phyloP scores from a whole-genome alignment of 1,284 basidiomycete species.

The Waitea zeae region DNA sequence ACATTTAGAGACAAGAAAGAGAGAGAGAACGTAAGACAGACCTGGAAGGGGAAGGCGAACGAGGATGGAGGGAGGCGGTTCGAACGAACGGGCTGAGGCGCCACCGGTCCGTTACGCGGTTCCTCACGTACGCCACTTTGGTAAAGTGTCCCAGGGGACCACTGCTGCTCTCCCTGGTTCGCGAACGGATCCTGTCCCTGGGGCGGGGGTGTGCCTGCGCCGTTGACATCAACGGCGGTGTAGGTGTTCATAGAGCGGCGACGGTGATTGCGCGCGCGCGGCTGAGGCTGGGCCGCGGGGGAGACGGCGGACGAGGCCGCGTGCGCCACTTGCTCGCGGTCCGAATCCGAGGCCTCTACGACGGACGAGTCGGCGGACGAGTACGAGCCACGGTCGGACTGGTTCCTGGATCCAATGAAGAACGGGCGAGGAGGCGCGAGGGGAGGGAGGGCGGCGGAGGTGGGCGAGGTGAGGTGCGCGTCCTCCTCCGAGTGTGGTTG shows the following conservation, averaged over 20 bases:
- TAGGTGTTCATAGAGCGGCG: background rate
- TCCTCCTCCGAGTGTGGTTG: too few species aligned
- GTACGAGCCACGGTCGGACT: conserved; percentile 7
- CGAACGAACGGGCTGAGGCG: too few species aligned
- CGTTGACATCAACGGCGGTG: too few species aligned
- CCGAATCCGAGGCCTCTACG: conserved; percentile 13
- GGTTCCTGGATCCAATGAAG: background rate
- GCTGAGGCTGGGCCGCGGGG: too few species aligned
- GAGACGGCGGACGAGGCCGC: conserved; percentile 5
- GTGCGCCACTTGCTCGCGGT: conserved; percentile 7
- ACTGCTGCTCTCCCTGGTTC: background rate
- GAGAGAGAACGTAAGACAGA: background rate
- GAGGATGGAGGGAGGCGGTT: conserved; percentile 27
- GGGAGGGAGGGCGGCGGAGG: conserved; percentile 2
- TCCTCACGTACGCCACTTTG: conserved; percentile 5
- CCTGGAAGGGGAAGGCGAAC: conserved; percentile 34
- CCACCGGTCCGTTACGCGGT: conserved; percentile 3
- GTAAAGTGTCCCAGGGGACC: background rate
- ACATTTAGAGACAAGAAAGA: background rate
- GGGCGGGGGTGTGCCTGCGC: too few species aligned
- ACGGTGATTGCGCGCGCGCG: conserved; percentile 1
- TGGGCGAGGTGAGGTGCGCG: conserved; percentile 1
- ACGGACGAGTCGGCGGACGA: conserved; percentile 5
- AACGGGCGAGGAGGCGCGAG: conserved; percentile 3
- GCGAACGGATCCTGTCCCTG: too few species aligned